Percentiles rank a stretch among this genome's conserved stretches.
Evolutionary conservation across 805 yeast genomes (phyloP).

Genomic region (Wickerhamiella bombiphila): DNA sequence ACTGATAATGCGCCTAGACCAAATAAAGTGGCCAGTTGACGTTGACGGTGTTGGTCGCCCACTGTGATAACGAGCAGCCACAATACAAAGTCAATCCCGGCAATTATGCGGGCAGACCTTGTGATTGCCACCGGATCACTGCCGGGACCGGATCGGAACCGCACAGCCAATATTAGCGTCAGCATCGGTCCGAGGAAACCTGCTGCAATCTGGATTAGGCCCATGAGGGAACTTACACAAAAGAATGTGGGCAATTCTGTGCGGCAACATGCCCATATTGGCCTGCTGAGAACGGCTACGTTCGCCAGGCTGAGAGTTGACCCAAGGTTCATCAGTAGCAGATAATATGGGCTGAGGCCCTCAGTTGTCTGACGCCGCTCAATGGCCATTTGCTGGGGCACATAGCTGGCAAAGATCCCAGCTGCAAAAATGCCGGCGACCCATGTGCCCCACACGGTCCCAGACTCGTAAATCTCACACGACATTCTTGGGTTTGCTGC

Average conservation of each 20-base stretch:
- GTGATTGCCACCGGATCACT: background rate
- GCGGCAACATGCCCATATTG: conserved; percentile 49
- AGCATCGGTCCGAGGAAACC: conserved; percentile 16
- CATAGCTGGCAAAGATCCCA: conserved; percentile 56
- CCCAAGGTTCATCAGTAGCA: conserved; percentile 51
- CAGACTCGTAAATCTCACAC: conserved; percentile 11
- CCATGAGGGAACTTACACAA: conserved; percentile 18
- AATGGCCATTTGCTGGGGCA: conserved; percentile 61
- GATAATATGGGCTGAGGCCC: conserved; percentile 61
- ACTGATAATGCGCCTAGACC: conserved; percentile 53
- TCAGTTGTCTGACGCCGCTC: conserved; percentile 47
- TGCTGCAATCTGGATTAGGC: conserved; percentile 17
- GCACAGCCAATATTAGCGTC: conserved; percentile 18
- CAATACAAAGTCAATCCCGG: conserved; percentile 11
- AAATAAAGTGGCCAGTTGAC: conserved; percentile 23
- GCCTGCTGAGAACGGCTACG: conserved; percentile 43
- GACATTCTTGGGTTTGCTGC: too few species aligned
- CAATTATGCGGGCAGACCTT: conserved; percentile 8
- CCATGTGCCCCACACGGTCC: conserved; percentile 27
- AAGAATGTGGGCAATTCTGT: conserved; percentile 11
- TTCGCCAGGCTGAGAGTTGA: conserved; percentile 57
- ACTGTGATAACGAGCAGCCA: conserved; percentile 8
- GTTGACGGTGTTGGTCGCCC: background rate
- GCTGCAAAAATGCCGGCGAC: conserved; percentile 40
- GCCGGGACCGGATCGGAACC: conserved; percentile 13